Evolutionary conservation across 352 stramenopile genomes (phyloP).

Genomic region (Phytophthora nicotianae): DNA sequence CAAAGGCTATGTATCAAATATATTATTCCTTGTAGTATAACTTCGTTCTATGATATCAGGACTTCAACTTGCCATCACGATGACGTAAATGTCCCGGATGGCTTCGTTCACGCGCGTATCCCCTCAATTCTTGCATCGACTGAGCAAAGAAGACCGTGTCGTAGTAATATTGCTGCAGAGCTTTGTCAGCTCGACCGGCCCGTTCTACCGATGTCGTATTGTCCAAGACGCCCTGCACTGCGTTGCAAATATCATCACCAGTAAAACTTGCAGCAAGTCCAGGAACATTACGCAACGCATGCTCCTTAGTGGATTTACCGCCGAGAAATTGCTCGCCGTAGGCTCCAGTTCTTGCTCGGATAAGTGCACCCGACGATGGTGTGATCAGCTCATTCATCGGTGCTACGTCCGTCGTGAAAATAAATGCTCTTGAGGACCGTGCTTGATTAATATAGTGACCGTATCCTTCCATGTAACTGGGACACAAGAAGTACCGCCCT

Average conservation of each 20-base stretch:
- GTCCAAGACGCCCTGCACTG: conserved; percentile 39
- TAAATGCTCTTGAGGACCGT: conserved; percentile 42
- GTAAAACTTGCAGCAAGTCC: conserved; percentile 46
- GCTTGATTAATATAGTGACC: conserved; percentile 73
- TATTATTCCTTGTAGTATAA: no score
- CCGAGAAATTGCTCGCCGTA: conserved; percentile 43
- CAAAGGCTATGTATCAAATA: no score
- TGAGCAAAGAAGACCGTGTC: conserved; percentile 64
- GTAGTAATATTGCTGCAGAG: conserved; percentile 59
- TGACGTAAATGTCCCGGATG: conserved; percentile 19
- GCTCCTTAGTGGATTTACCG: conserved; percentile 23
- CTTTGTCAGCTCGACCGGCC: conserved; percentile 31
- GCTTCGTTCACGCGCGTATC: conserved; percentile 30
- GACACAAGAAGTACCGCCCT: conserved; percentile 49
- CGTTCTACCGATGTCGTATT: conserved; percentile 34
- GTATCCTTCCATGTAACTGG: conserved; percentile 55
- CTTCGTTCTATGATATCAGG: background rate
- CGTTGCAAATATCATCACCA: conserved; percentile 37
- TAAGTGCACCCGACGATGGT: conserved; percentile 34
- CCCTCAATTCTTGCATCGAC: conserved; percentile 52
- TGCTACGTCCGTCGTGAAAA: conserved; percentile 51
- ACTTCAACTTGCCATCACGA: conserved; percentile 3
- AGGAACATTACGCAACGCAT: conserved; percentile 38
- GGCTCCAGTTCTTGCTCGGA: conserved; percentile 13
- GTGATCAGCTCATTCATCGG: conserved; percentile 60